phyloP scores from a whole-genome alignment of 2,329 filamentous ascomycete species.

The Cercospora janseana region DNA sequence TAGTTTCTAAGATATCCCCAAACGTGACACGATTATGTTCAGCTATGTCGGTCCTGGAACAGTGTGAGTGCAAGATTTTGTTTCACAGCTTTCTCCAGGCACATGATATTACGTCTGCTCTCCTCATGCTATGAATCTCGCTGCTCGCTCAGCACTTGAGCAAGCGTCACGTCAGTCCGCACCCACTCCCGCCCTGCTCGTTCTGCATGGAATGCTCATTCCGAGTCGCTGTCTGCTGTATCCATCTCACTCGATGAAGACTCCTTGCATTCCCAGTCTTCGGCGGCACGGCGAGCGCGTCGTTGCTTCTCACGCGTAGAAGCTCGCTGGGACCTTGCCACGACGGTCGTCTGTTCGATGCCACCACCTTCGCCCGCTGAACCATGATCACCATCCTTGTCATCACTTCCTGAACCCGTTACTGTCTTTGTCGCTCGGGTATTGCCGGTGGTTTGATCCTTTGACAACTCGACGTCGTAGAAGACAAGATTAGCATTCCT shows the following conservation, averaged over 20 bases:
- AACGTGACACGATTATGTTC: not conserved
- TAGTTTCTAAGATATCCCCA: slow-evolving; percentile 11
- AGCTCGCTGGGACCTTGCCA: no score
- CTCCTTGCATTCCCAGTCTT: slow-evolving; percentile 6
- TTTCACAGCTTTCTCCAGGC: no score
- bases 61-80: no score
- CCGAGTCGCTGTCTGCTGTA: not conserved
- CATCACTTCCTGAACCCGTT: slow-evolving; percentile 6
- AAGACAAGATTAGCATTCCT: slow-evolving; percentile 29
- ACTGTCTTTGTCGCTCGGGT: slow-evolving; percentile 23
- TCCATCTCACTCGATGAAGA: not conserved
- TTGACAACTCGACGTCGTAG: slow-evolving; percentile 26
- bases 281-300: no score
- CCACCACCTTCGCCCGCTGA: not conserved
- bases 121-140: no score
- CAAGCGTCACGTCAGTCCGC: not conserved
- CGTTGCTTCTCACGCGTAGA: no score
- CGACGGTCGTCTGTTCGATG: no score
- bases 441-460: slow-evolving; percentile 28
- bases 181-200: not conserved
- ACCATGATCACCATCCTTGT: not conserved
- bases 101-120: no score
- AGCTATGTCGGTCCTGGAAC: not conserved
- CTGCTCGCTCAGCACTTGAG: slow-evolving; percentile 2
- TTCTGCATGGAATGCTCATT: not conserved